Base-by-base conservation (phyloP, 495 filamentous ascomycete species). In the Penicillium cinerascens region DNA sequence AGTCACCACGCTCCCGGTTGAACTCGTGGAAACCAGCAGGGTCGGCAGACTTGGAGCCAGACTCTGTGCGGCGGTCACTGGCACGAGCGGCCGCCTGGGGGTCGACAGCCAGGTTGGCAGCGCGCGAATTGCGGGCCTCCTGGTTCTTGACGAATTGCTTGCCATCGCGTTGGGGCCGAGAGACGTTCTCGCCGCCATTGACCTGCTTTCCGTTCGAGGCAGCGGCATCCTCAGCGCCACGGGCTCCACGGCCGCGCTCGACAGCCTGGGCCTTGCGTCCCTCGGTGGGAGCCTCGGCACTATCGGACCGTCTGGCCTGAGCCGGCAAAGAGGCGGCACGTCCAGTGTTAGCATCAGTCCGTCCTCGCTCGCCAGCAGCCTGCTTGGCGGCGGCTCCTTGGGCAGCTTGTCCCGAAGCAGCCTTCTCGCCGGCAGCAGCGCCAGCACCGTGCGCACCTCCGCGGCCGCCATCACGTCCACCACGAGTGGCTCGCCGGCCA, bases 381-480 rank as follows among this genome's bases (percentile, higher is more conserved):
- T 75, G 70, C 61, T 76, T 78, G 16, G 57, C 37, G 16, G 57
- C 37, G n/a, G 58, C 46, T 23, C 56, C 55, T 40, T 67, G 65
- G 6, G 61, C 36, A 23, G 59, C 47, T 44, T 72, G 69, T 20
- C 65, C 65, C 47, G 68, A 49, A 36, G 60, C 43, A 52, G 57
- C 46, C 56, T 81, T 82, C 27, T 82, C 79, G 41, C 61, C 62
- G 51, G 66, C 59, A 20, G 61, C 60, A 35, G 66, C 66, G 47
- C 75, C 78, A 45, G 72, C 68, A 17, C 73, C 78, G 49, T 72
- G 67, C 27, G 74, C 44, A 27, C 67, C 69, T 39, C 79, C 82
- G 49, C 87, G 79, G 41, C 78, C 79, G 53, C 75, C 75, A 27
- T 80, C 80, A 33, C 80, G 63, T 49, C 78, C 73, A 61, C 81